A percentile compares a stretch with the other conserved stretches of the same genome.
These are phyloP conservation scores for Penicillium olsonii DNA, from an alignment of 2,329 filamentous ascomycete species.

Conservation along the genomic window DNA sequence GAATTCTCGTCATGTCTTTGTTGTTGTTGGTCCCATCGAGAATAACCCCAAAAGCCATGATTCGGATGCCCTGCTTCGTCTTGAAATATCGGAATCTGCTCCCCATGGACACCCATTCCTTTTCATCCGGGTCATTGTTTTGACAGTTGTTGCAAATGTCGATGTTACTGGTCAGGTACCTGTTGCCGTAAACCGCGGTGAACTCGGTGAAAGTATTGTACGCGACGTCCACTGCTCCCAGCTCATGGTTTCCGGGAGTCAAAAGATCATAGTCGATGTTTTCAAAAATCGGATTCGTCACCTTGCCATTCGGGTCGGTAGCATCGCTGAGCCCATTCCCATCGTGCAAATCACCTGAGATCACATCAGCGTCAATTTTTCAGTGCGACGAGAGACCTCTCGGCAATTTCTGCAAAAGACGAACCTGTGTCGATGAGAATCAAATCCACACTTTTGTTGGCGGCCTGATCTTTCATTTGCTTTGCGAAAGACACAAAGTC, in stretches of 20 bases:
- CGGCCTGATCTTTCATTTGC: constrained; percentile 61
- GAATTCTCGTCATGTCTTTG: constrained; percentile 24
- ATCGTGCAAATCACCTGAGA: constrained; percentile 62
- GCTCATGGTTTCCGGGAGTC: constrained; percentile 64
- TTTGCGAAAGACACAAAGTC: constrained; percentile 64
- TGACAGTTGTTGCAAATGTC: constrained; percentile 37
- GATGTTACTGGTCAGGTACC: constrained; percentile 57
- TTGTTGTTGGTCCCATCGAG: constrained; percentile 58
- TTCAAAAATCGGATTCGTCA: constrained; percentile 57
- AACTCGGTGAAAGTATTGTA: constrained; percentile 64
- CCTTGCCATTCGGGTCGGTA: constrained; percentile 57
- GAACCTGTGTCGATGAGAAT: constrained; percentile 53
- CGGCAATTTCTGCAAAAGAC: constrained; percentile 2
- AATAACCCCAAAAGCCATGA: constrained; percentile 56
- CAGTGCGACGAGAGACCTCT: too few relatives aligned
- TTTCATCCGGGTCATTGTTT: constrained; percentile 22
- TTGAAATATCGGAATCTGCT: constrained; percentile 53
- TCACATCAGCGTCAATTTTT: constrained; percentile 8
- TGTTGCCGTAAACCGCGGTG: constrained; percentile 58
- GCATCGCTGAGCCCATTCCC: constrained; percentile 65
- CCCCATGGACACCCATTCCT: constrained; percentile 47
- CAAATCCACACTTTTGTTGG: constrained; percentile 56
- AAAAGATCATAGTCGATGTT: constrained; percentile 57
- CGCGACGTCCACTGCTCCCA: constrained; percentile 63
- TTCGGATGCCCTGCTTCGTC: constrained; percentile 50